A percentile compares a stretch with the other conserved stretches of the same genome.
Evolutionary conservation across 345 rosid species (phyloP).

Genomic region (Geranium rotundifolium): DNA sequence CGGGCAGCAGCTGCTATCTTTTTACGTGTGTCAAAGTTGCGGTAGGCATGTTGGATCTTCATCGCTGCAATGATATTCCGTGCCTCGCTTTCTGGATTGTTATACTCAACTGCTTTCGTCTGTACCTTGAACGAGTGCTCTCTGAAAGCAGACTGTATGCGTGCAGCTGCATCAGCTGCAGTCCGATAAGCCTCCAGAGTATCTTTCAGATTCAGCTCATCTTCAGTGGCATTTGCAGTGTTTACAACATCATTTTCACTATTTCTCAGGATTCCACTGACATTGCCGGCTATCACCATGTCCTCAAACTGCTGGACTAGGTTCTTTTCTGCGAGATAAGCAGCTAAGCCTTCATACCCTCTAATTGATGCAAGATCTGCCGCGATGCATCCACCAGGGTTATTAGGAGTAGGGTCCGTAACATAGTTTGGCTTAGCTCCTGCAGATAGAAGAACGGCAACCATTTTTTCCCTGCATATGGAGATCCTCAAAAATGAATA

Average conservation of each 20-base stretch:
- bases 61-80: conserved; percentile 66
- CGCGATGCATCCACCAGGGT: conserved; percentile 68
- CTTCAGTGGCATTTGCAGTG: conserved; percentile 34
- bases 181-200: conserved; percentile 71
- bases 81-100: conserved; percentile 60
- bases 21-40: conserved; percentile 51
- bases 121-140: conserved; percentile 56
- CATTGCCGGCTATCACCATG: conserved; percentile 83
- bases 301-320: conserved; percentile 67
- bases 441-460: conserved; percentile 73
- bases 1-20: conserved; percentile 73
- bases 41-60: conserved; percentile 93
- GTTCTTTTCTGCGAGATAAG: conserved; percentile 77
- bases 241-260: conserved; percentile 22
- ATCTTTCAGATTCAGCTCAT: conserved; percentile 61
- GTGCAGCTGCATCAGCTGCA: conserved; percentile 89
- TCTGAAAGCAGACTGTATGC: conserved; percentile 78
- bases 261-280: conserved; percentile 43
- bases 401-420: conserved; percentile 62
- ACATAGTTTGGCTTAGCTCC: conserved; percentile 85
- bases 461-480: conserved; percentile 79
- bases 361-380: conserved; percentile 73
- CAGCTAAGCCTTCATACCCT: conserved; percentile 83
- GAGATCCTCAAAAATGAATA: conserved; percentile 6
- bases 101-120: conserved; percentile 32